phyloP scores from a whole-genome alignment of 257 asterid species.

The Solanum sparsipilum region DNA sequence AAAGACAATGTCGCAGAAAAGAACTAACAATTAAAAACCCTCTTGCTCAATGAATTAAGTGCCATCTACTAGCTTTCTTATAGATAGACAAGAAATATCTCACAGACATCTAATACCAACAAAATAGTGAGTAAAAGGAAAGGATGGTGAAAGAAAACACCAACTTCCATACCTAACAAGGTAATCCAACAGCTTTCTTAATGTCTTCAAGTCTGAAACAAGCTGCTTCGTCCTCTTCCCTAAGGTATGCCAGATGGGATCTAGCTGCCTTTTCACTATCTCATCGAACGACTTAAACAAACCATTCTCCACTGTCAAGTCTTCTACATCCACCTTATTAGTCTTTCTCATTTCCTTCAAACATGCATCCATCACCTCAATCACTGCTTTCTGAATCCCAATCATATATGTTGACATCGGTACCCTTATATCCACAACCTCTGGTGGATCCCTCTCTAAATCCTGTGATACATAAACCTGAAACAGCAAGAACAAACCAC shows the following conservation, averaged over 20 bases:
- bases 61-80: background rate
- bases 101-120: background rate
- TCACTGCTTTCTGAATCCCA: constrained; percentile 82
- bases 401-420: constrained; percentile 83
- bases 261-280: constrained; percentile 84
- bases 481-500: background rate
- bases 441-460: constrained; percentile 87
- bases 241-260: constrained; percentile 96
- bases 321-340: constrained; percentile 93
- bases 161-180: constrained; percentile 55
- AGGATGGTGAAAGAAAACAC: background rate
- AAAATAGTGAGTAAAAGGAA: background rate
- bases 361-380: constrained; percentile 96
- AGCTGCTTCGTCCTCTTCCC: constrained; percentile 94
- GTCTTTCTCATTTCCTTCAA: constrained; percentile 95
- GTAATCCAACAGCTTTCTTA: constrained; percentile 89
- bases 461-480: constrained; percentile 93
- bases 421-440: constrained; percentile 84
- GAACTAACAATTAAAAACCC: background rate
- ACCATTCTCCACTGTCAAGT: constrained; percentile 91
- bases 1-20: background rate
- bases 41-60: background rate
- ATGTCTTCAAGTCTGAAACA: constrained; percentile 91
- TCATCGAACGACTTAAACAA: constrained; percentile 97
- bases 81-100: background rate